phyloP scores from a whole-genome alignment of 768 basidiomycete species.

The Mycena rebaudengoi region DNA sequence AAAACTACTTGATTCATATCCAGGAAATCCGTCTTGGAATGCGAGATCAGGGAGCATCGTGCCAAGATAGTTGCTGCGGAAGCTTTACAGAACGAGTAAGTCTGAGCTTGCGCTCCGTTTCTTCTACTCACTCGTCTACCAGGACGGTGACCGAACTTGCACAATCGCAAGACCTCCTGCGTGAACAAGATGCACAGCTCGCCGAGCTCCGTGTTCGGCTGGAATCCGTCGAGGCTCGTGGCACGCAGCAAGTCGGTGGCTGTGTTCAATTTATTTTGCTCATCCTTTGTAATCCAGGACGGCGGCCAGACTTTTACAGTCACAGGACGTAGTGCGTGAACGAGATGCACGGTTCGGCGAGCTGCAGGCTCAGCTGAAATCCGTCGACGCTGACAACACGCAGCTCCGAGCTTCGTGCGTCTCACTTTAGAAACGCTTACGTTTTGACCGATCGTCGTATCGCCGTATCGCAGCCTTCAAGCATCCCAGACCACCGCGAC shows the following conservation, averaged over 20 bases:
- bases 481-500: neutral
- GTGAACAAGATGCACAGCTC: constrained; percentile 8
- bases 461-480: constrained; percentile 12
- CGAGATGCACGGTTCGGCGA: neutral
- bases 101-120: neutral
- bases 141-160: constrained; percentile 14
- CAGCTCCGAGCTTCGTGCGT: constrained; percentile 13
- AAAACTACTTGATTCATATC: neutral
- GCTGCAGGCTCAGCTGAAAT: neutral
- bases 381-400: constrained; percentile 1
- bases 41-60: constrained; percentile 11
- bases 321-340: too few species aligned
- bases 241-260: constrained; percentile 1
- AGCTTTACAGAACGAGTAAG: constrained; percentile 14
- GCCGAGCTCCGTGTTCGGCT: constrained; percentile 5
- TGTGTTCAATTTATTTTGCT: neutral
- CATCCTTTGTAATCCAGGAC: too few species aligned
- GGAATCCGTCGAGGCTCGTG: neutral
- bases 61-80: constrained; percentile 5
- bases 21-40: constrained; percentile 19
- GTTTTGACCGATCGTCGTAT: neutral
- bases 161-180: constrained; percentile 1
- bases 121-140: neutral
- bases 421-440: neutral
- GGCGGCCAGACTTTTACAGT: too few species aligned